Conservation (phyloP, 169 alveolate species). For the Babesia bovis region DNA sequence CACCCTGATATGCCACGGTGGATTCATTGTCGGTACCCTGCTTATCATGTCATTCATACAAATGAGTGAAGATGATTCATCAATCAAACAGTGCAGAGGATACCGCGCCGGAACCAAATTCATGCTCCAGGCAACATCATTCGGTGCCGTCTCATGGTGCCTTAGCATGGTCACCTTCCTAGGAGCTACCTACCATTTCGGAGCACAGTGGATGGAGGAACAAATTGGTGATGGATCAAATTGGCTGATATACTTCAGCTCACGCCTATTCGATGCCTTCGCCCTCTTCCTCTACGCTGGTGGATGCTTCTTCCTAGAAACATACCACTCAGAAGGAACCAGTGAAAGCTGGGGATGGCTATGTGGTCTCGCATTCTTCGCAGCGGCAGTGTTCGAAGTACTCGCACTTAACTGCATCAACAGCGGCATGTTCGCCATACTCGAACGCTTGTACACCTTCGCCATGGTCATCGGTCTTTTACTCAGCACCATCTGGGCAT, state of each 20-base stretch:
- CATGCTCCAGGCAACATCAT: slow-evolving; percentile 83
- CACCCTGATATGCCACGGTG: slow-evolving; percentile 80
- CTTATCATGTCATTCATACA: slow-evolving; percentile 81
- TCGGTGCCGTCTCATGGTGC: slow-evolving; percentile 84
- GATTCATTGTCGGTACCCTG: slow-evolving; percentile 80
- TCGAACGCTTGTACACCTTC: slow-evolving; percentile 81
- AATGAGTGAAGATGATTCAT: slow-evolving; percentile 85
- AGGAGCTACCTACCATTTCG: slow-evolving; percentile 84
- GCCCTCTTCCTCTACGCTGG: slow-evolving; percentile 82
- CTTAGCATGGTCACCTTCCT: slow-evolving; percentile 78
- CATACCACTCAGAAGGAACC: slow-evolving; percentile 90
- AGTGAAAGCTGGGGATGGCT: slow-evolving; percentile 91
- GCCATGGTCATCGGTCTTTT: slow-evolving; percentile 78
- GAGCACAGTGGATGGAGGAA: slow-evolving; percentile 84
- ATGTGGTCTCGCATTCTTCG: slow-evolving; percentile 79
- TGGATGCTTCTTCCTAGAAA: slow-evolving; percentile 86
- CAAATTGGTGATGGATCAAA: slow-evolving; percentile 84
- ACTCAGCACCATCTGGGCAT: slow-evolving; percentile 83
- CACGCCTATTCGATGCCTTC: slow-evolving; percentile 82
- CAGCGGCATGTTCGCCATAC: slow-evolving; percentile 67
- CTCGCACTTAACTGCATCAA: slow-evolving; percentile 75
- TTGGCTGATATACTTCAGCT: slow-evolving; percentile 81
- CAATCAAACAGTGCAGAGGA: slow-evolving; percentile 87
- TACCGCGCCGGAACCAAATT: slow-evolving; percentile 86
- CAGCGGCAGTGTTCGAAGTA: slow-evolving; percentile 79